Percentiles rank a stretch among this genome's conserved stretches.
phyloP scores from a whole-genome alignment of 208 protist genomes.

The Trypanosoma boissoni region DNA sequence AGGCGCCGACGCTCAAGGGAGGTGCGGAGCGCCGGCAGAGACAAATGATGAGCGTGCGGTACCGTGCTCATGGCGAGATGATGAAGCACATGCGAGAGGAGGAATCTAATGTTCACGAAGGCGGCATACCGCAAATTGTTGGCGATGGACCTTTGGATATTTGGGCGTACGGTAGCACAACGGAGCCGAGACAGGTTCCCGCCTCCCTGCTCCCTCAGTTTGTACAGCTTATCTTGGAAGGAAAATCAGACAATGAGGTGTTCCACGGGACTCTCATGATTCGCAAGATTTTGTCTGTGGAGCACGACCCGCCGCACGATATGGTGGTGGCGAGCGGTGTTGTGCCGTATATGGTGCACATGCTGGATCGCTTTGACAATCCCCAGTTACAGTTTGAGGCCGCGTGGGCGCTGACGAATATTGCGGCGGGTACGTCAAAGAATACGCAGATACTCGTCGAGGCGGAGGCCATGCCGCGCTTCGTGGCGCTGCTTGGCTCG shows the following conservation, averaged over 20 bases:
- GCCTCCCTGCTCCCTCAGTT: slow-evolving; percentile 62
- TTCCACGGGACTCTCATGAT: slow-evolving; percentile 80
- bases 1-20: slow-evolving; percentile 49
- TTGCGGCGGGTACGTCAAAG: slow-evolving; percentile 96
- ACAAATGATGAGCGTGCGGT: slow-evolving; percentile 59
- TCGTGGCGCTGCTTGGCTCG: slow-evolving; percentile 93
- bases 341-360: slow-evolving; percentile 93
- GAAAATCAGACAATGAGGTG: slow-evolving; percentile 41
- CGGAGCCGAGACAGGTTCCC: slow-evolving; percentile 55
- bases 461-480: slow-evolving; percentile 92
- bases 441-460: slow-evolving; percentile 93
- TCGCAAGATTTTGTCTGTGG: slow-evolving; percentile 90
- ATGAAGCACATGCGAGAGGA: slow-evolving; percentile 71
- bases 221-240: slow-evolving; percentile 56
- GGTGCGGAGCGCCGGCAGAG: slow-evolving; percentile 69
- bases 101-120: slow-evolving; percentile 10
- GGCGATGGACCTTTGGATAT: slow-evolving; percentile 33
- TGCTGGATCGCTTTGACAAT: slow-evolving; percentile 80
- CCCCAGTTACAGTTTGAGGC: slow-evolving; percentile 97
- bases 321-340: slow-evolving; percentile 92
- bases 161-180: slow-evolving; percentile 47
- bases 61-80: slow-evolving; percentile 51
- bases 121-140: not conserved
- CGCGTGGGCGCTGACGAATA: slow-evolving; percentile 99
- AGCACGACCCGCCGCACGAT: slow-evolving; percentile 95